Base-by-base conservation (phyloP, 495 filamentous ascomycete genomes). In the Podospora australis region DNA sequence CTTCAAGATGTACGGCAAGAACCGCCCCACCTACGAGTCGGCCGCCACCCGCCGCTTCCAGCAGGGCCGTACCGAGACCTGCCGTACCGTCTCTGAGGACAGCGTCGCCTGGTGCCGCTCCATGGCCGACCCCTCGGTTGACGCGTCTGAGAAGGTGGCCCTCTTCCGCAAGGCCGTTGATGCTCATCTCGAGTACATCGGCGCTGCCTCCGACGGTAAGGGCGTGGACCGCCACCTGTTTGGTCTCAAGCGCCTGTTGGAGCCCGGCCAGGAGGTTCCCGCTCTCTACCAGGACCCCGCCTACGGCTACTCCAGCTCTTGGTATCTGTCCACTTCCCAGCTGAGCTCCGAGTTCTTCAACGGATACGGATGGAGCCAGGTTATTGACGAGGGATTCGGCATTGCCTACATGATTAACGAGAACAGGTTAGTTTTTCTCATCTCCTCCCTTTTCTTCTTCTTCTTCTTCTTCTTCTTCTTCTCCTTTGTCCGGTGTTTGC, bases 391-490 rank as follows among this genome's bases (percentile, higher is more conserved):
- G 29, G 92, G 92, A 13, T 99, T 88, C 66, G 92, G 94, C 17
- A 95, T 99, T 67, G 94, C 94, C 10, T 99, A 99, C 59, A 99
- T 99, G 94, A 96, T 99, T 60, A 99, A 99, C 62, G 92, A 99
- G 78, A 95, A 94, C 67, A 78, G 70, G 75, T 77, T 62, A 67
- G 72, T 28, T 7, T 14, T 5, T 30, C 41, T 4, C 61, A 52
- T 48, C 23, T 22, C 29, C n/a, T n/a, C n/a, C n/a, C n/a, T n/a
- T n/a, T n/a, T n/a, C n/a, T n/a, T n/a, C n/a, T n/a, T n/a, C n/a
- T n/a, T n/a, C n/a, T n/a, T n/a, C n/a, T n/a, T n/a, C n/a, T n/a
- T n/a, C n/a, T n/a, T n/a, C n/a, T n/a, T n/a, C n/a, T n/a, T n/a
- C 16, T 53, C 6, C 25, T 2, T 9, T 13, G 13, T 10, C 25